phyloP scores from a whole-genome alignment of 1,139 yeast genomes.

The Blastobotrys aristatus region DNA sequence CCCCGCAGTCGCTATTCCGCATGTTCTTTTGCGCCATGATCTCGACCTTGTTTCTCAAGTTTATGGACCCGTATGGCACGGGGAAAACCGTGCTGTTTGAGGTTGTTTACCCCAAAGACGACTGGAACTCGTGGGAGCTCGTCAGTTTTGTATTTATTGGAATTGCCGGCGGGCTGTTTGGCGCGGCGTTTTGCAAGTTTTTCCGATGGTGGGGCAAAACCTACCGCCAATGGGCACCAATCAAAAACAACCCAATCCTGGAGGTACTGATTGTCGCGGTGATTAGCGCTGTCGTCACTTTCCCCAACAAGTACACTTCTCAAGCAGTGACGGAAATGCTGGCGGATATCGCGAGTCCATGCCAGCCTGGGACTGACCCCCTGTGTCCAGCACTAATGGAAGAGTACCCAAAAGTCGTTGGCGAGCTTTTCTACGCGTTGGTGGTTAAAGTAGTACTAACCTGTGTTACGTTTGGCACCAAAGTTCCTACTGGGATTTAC shows the following conservation, averaged over 20 bases:
- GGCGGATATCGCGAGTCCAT: constrained; percentile 50
- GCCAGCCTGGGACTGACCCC: constrained; percentile 29
- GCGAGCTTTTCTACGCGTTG: constrained; percentile 42
- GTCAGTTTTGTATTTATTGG: constrained; percentile 48
- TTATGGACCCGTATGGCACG: constrained; percentile 58
- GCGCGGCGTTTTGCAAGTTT: constrained; percentile 51
- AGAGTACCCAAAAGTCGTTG: constrained; percentile 37
- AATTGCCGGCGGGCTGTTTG: constrained; percentile 53
- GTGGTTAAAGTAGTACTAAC: constrained; percentile 46
- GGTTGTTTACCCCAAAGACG: constrained; percentile 45
- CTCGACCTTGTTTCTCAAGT: constrained; percentile 51
- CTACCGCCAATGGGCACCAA: constrained; percentile 37
- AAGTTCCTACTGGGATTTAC: constrained; percentile 62
- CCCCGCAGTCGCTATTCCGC: constrained; percentile 54
- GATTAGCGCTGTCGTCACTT: constrained; percentile 48
- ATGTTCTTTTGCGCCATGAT: constrained; percentile 58
- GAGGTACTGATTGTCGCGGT: constrained; percentile 49
- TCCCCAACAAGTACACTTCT: constrained; percentile 50
- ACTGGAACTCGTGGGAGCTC: constrained; percentile 51
- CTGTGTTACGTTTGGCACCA: constrained; percentile 54
- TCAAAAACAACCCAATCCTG: constrained; percentile 42
- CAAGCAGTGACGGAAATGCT: constrained; percentile 53
- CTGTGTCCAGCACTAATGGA: constrained; percentile 42
- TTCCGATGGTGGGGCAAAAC: constrained; percentile 44
- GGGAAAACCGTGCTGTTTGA: constrained; percentile 59